Percentiles rank a stretch among this genome's conserved stretches.
These are phyloP conservation scores for Globisporangium heterothallicum DNA, from an alignment of 352 stramenopile genomes.

Conservation along the genomic window DNA sequence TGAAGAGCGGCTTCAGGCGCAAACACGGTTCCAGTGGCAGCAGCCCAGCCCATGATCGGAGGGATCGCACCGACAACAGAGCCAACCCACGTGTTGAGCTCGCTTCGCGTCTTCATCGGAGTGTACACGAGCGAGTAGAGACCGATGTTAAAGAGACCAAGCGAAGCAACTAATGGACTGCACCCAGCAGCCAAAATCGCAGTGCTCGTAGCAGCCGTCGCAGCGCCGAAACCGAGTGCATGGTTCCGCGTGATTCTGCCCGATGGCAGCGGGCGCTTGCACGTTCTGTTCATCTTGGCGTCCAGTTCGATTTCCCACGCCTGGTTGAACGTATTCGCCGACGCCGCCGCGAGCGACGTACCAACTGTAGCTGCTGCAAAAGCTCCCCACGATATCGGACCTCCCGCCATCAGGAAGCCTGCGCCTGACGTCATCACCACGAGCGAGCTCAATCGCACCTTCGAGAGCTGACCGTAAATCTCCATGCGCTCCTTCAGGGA, in stretches of 20 bases:
- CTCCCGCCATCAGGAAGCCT: slow-evolving; percentile 95
- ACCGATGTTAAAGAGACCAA: slow-evolving; percentile 97
- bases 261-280: slow-evolving; percentile 90
- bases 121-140: slow-evolving; percentile 99
- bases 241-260: slow-evolving; percentile 74
- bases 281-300: slow-evolving; percentile 95
- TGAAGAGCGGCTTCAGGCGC: slow-evolving; percentile 70
- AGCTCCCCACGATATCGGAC: slow-evolving; percentile 85
- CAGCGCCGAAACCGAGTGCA: slow-evolving; percentile 78
- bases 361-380: slow-evolving; percentile 90
- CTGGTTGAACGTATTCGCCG: slow-evolving; percentile 98
- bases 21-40: slow-evolving; percentile 86
- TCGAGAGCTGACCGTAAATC: slow-evolving; percentile 91
- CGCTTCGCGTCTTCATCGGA: slow-evolving; percentile 94
- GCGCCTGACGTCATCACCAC: slow-evolving; percentile 95
- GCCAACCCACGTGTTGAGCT: slow-evolving; percentile 98
- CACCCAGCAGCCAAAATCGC: slow-evolving; percentile 88
- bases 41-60: slow-evolving; percentile 97
- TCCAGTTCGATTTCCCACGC: slow-evolving; percentile 95
- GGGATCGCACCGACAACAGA: slow-evolving; percentile 98
- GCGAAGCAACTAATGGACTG: slow-evolving; percentile 92
- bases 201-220: slow-evolving; percentile 85
- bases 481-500: slow-evolving; percentile 55
- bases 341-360: slow-evolving; percentile 92
- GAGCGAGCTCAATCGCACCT: slow-evolving; percentile 91